Evolutionary conservation across 768 basidiomycete species (phyloP).

Genomic region (Dentipellis fragilis): DNA sequence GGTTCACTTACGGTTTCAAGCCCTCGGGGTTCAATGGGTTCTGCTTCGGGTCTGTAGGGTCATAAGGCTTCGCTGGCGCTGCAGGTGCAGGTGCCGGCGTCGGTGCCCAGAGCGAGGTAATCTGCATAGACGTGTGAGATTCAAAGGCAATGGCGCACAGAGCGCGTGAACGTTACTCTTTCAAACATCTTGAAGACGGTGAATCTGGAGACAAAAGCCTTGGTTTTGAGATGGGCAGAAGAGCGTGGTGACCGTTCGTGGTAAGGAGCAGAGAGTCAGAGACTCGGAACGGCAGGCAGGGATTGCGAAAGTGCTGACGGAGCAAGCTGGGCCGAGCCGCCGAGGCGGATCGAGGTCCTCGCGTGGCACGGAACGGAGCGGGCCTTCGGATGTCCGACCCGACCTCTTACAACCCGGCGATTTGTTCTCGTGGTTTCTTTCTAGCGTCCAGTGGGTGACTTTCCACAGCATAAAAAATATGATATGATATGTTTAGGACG

Average conservation of each 20-base stretch:
- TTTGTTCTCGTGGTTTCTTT: background rate
- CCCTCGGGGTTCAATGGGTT: slow-evolving; percentile 91
- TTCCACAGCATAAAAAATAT: too few species aligned
- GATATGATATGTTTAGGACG: too few species aligned
- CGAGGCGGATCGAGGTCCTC: background rate
- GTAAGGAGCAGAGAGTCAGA: background rate
- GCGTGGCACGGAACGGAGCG: background rate
- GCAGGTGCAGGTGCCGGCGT: slow-evolving; percentile 20
- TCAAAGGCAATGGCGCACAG: background rate
- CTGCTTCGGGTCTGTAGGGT: slow-evolving; percentile 66
- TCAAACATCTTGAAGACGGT: background rate
- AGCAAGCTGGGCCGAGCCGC: background rate
- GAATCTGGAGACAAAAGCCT: background rate
- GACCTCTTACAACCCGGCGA: background rate
- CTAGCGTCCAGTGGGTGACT: too few species aligned
- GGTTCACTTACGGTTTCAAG: slow-evolving; percentile 75
- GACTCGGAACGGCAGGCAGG: background rate
- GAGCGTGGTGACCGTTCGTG: background rate
- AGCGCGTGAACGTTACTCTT: background rate
- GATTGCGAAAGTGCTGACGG: background rate
- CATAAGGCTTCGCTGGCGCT: slow-evolving; percentile 24
- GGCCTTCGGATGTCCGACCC: background rate
- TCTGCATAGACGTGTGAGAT: background rate
- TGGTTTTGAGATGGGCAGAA: background rate
- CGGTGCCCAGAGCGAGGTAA: slow-evolving; percentile 29